Percentiles rank a stretch among this genome's conserved stretches.
Evolutionary conservation across 2,329 filamentous ascomycete species (phyloP).

Genomic region (Xylariaceae sp.): DNA sequence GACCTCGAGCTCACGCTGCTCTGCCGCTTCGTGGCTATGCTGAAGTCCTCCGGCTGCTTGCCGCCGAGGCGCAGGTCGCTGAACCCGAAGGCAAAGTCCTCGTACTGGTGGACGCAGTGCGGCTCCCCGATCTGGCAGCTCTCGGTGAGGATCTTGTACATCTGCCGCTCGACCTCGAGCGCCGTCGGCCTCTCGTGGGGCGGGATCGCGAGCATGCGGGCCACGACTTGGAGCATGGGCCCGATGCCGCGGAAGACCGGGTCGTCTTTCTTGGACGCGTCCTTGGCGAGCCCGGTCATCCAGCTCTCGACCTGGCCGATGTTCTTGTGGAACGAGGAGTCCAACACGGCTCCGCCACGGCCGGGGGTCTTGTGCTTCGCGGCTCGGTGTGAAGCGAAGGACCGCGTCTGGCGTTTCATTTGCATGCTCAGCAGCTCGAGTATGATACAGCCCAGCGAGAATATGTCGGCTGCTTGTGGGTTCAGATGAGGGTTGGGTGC

Average conservation of each 20-base stretch:
- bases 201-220: constrained; percentile 49
- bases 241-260: constrained; percentile 45
- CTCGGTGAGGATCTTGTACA: constrained; percentile 50
- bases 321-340: constrained; percentile 70
- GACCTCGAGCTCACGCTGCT: constrained; percentile 21
- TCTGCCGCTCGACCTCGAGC: constrained; percentile 45
- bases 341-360: constrained; percentile 57
- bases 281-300: constrained; percentile 58
- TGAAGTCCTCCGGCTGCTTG: constrained; percentile 23
- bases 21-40: constrained; percentile 25
- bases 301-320: constrained; percentile 64
- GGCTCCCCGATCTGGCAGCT: constrained; percentile 43
- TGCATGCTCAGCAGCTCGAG: constrained; percentile 67
- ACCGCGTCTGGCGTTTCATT: constrained; percentile 61
- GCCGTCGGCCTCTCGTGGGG: constrained; percentile 51
- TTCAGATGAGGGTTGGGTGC: constrained; percentile 41
- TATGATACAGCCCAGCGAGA: constrained; percentile 68
- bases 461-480: constrained; percentile 63
- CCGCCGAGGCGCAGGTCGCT: constrained; percentile 29
- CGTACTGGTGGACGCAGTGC: constrained; percentile 51
- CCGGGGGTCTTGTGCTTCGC: constrained; percentile 58
- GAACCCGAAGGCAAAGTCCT: constrained; percentile 26
- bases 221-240: constrained; percentile 48
- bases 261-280: constrained; percentile 49
- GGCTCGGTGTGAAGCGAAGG: constrained; percentile 63